Conservation (phyloP, 495 filamentous ascomycete genomes). For the Hypomontagnella monticulosa region DNA sequence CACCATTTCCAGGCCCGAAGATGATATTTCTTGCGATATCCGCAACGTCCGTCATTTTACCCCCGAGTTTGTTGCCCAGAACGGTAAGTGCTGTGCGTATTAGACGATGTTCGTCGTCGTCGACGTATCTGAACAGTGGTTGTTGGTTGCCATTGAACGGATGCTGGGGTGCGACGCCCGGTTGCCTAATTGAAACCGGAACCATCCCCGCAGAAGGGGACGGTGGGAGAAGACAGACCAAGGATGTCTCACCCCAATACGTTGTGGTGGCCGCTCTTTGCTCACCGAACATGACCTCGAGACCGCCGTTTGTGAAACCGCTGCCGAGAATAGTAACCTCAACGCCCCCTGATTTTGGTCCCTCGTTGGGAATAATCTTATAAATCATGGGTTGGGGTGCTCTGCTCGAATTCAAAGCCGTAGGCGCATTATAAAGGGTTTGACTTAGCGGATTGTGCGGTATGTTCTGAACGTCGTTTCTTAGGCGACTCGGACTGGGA, state of each 20-base stretch:
- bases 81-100: constrained; percentile 67
- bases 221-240: constrained; percentile 88
- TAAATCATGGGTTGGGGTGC: constrained; percentile 67
- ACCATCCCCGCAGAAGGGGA: constrained; percentile 74
- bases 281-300: constrained; percentile 89
- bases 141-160: constrained; percentile 56
- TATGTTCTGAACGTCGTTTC: constrained; percentile 56
- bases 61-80: constrained; percentile 65
- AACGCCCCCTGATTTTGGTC: constrained; percentile 80
- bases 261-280: constrained; percentile 79
- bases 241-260: constrained; percentile 80
- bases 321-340: constrained; percentile 86
- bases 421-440: constrained; percentile 50
- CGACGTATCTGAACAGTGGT: constrained; percentile 71
- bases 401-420: constrained; percentile 44
- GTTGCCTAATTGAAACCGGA: constrained; percentile 73
- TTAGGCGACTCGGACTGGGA: constrained; percentile 57
- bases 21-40: constrained; percentile 66
- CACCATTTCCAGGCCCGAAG: constrained; percentile 40
- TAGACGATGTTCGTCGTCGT: constrained; percentile 80
- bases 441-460: constrained; percentile 56
- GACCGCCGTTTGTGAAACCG: constrained; percentile 74
- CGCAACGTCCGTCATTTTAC: constrained; percentile 58
- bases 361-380: constrained; percentile 83
- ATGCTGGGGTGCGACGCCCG: constrained; percentile 50